Percentiles rank a stretch among this genome's conserved stretches.
These are phyloP conservation scores for Blastobotrys apis DNA, from an alignment of 1,139 yeast genomes.

Conservation along the genomic window DNA sequence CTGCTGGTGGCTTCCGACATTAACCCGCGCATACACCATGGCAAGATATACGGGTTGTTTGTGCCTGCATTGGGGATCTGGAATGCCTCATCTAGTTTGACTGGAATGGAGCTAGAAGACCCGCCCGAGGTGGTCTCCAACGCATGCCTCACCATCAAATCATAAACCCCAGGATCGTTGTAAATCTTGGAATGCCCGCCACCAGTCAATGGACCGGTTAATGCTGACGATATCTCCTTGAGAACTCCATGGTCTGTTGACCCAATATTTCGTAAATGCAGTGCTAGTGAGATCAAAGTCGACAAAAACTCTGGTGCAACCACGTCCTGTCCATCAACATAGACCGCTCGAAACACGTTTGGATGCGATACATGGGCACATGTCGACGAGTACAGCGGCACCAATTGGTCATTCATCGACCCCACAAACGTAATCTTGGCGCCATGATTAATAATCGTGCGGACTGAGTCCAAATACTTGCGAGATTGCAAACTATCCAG, in stretches of 20 bases:
- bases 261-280: constrained; percentile 37
- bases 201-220: constrained; percentile 90
- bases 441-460: constrained; percentile 60
- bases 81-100: constrained; percentile 28
- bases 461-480: constrained; percentile 63
- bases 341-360: constrained; percentile 81
- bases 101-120: constrained; percentile 19
- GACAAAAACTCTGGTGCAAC: constrained; percentile 51
- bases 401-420: constrained; percentile 85
- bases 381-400: constrained; percentile 84
- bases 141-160: constrained; percentile 67
- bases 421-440: constrained; percentile 80
- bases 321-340: constrained; percentile 66
- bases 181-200: constrained; percentile 92
- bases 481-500: constrained; percentile 67
- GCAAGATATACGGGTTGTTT: constrained; percentile 78
- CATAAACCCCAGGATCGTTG: constrained; percentile 80
- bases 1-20: constrained; percentile 48
- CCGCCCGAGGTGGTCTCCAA: constrained; percentile 67
- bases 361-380: constrained; percentile 86
- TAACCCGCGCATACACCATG: constrained; percentile 89
- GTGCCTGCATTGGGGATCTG: constrained; percentile 27
- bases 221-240: constrained; percentile 72
- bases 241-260: constrained; percentile 44
- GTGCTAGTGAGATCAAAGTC: constrained; percentile 47